Evolutionary conservation across 2,329 filamentous ascomycete species (phyloP).

Genomic region (Aspergillus uvarum): DNA sequence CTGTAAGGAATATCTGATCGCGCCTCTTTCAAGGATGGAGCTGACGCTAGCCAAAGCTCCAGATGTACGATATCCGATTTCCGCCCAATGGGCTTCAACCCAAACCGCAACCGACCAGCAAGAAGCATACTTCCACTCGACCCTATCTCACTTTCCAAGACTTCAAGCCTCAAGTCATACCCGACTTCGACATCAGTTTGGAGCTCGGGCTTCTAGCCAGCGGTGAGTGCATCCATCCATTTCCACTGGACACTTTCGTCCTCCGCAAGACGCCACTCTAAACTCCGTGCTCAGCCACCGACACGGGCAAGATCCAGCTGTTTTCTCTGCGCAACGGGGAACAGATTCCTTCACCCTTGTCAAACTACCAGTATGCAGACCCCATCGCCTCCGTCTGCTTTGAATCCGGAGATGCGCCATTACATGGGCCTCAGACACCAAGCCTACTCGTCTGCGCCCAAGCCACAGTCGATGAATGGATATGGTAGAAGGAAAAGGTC

Average conservation of each 20-base stretch:
- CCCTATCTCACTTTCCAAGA: slow-evolving; percentile 40
- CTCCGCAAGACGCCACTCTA: not conserved
- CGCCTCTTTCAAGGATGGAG: not conserved
- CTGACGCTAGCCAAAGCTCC: slow-evolving; percentile 28
- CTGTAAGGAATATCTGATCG: slow-evolving; percentile 22
- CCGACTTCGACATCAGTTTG: slow-evolving; percentile 38
- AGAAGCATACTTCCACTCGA: slow-evolving; percentile 29
- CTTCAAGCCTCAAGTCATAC: slow-evolving; percentile 27
- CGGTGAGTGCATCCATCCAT: slow-evolving; percentile 25
- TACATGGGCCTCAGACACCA: slow-evolving; percentile 30
- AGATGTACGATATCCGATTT: slow-evolving; percentile 45
- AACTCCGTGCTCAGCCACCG: slow-evolving; percentile 26
- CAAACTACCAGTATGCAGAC: slow-evolving; percentile 24
- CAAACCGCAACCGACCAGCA: slow-evolving; percentile 30
- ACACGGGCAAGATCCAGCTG: slow-evolving; percentile 36
- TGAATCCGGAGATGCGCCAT: slow-evolving; percentile 27
- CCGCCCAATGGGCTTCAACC: slow-evolving; percentile 28
- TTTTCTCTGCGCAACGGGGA: slow-evolving; percentile 41
- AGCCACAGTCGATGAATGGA: slow-evolving; percentile 39
- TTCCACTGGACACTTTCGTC: not conserved
- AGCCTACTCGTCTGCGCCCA: slow-evolving; percentile 36
- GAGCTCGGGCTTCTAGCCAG: slow-evolving; percentile 41
- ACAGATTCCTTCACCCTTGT: slow-evolving; percentile 31
- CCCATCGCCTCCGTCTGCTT: slow-evolving; percentile 36
- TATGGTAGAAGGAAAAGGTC: slow-evolving; percentile 27